Evolutionary conservation across 164 flowering plant genomes (phyloP), one percentile per base, ranked within the genome.

Genomic region (Brasenia schreberi): DNA sequence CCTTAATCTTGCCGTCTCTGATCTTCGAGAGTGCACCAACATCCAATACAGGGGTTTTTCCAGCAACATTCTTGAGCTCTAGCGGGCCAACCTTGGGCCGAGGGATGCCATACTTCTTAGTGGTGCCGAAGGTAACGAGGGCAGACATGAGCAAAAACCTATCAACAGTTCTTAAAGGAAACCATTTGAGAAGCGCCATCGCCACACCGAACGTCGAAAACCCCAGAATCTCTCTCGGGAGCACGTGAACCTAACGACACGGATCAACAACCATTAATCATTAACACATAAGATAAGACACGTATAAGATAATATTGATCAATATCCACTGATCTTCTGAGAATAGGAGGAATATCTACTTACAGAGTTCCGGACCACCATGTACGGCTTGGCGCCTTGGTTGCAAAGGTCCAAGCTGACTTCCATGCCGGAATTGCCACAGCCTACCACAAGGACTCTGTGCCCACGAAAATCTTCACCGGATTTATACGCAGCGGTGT

Each of bases 401-500:
- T 82, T 76, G 62, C 88, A 88, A 14, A 95, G 92, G 72, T 95
- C 99, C 66, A 92, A 78, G 73, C 97, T 84, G 6, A 92, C 96
- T 76, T 95, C 97, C 99, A 95, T 95, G 19, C 99, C 97, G 7
- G 99, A 92, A 84, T 95, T 95, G 0, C 99, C 99, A 75, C 97
- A 88, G 0, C 99, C 99, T 33, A 95, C 80, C 5, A 95, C 94
- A 67, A 95, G 69, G 65, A 92, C 97, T 74, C 75, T 87, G 71
- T 83, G 87, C 18, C 78, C 77, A 39, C 44, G 60, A 65, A 81
- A 92, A 42, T 79, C 88, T 3, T 76, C 73, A 33, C 97, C 97
- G 18, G 89, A 81, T 67, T 86, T 95, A 59, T 92, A 95, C 53
- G 11, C 72, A 62, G 90, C 87, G 3, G 97, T 88, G 64, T 95